phyloP scores from a whole-genome alignment of 1,284 basidiomycete genomes.

The Waitea zeae region DNA sequence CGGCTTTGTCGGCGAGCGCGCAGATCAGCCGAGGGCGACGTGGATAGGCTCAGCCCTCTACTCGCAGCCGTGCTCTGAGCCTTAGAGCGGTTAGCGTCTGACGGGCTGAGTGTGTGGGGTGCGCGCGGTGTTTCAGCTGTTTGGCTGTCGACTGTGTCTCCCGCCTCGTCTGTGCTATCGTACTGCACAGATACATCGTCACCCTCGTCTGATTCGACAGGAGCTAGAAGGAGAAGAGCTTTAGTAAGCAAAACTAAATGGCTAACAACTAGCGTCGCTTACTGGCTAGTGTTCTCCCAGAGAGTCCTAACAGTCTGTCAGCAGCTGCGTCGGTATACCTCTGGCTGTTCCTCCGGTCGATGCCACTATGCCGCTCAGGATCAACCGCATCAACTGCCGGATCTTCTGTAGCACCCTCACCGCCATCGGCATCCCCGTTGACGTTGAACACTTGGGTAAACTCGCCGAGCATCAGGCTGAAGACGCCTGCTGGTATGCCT shows the following conservation, averaged over 20 bases:
- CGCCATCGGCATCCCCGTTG: slow-evolving; percentile 24
- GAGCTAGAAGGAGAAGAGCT: slow-evolving; percentile 32
- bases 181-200: slow-evolving; percentile 49
- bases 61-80: slow-evolving; percentile 29
- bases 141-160: slow-evolving; percentile 31
- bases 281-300: slow-evolving; percentile 49
- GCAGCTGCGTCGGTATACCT: slow-evolving; percentile 67
- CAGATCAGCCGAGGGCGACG: slow-evolving; percentile 33
- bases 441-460: slow-evolving; percentile 83
- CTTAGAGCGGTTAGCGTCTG: background rate
- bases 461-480: slow-evolving; percentile 82
- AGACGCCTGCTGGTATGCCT: slow-evolving; percentile 88
- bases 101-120: slow-evolving; percentile 1
- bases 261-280: slow-evolving; percentile 12
- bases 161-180: slow-evolving; percentile 53
- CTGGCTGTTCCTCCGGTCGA: slow-evolving; percentile 49
- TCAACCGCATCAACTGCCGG: slow-evolving; percentile 13
- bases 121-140: slow-evolving; percentile 5
- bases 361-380: slow-evolving; percentile 19
- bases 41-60: slow-evolving; percentile 47
- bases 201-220: slow-evolving; percentile 45
- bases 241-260: slow-evolving; percentile 5
- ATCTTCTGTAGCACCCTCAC: slow-evolving; percentile 15
- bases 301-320: slow-evolving; percentile 57
- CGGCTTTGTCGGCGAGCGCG: slow-evolving; percentile 39